Evolutionary conservation across 2,329 filamentous ascomycete genomes (phyloP).

Genomic region (Neonectria coccinea): DNA sequence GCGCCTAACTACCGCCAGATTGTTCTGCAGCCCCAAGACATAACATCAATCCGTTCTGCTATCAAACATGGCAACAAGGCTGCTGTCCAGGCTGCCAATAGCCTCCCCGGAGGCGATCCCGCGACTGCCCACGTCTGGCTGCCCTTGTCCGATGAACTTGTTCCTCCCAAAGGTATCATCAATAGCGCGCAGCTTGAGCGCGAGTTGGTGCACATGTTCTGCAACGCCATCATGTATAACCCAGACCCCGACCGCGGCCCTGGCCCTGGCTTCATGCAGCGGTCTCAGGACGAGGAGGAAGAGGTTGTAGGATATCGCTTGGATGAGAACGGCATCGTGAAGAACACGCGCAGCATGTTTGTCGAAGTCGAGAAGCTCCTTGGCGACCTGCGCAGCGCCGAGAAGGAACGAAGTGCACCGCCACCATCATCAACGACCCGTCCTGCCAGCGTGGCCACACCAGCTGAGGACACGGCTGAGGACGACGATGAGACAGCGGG

Average conservation of each 20-base stretch:
- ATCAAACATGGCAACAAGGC: slow-evolving; percentile 79
- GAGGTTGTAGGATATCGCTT: slow-evolving; percentile 70
- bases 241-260: slow-evolving; percentile 80
- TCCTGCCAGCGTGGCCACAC: slow-evolving; percentile 54
- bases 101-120: slow-evolving; percentile 70
- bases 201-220: slow-evolving; percentile 95
- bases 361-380: slow-evolving; percentile 85
- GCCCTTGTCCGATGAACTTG: slow-evolving; percentile 78
- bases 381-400: slow-evolving; percentile 79
- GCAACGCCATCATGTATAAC: slow-evolving; percentile 99
- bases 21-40: slow-evolving; percentile 79
- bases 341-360: slow-evolving; percentile 91
- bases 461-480: slow-evolving; percentile 61
- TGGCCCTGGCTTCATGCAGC: slow-evolving; percentile 69
- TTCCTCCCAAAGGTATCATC: slow-evolving; percentile 90
- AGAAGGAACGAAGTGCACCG: slow-evolving; percentile 63
- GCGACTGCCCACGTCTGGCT: slow-evolving; percentile 70
- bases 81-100: slow-evolving; percentile 69
- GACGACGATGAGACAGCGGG: slow-evolving; percentile 62
- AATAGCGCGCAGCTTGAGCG: slow-evolving; percentile 94
- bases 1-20: slow-evolving; percentile 81
- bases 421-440: slow-evolving; percentile 50
- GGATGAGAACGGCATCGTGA: slow-evolving; percentile 87
- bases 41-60: slow-evolving; percentile 81
- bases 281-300: slow-evolving; percentile 58